Base-by-base conservation (phyloP, 169 alveolate species). In the Cyclospora cayetanensis region DNA sequence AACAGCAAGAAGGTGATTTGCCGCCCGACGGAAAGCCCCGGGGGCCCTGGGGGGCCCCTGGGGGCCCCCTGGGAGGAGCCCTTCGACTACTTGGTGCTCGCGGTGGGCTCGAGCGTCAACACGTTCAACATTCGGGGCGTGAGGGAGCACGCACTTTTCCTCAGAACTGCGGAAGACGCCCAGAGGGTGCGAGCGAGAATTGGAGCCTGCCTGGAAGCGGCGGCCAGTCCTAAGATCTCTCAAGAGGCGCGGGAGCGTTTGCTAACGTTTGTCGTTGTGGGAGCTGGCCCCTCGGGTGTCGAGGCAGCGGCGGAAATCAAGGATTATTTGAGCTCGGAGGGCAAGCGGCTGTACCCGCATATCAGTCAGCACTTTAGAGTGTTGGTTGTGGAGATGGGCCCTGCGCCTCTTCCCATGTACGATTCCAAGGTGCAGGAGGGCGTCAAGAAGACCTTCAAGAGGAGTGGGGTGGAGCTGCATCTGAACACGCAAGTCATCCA, bases 261-360 rank as follows among this genome's bases (percentile, higher is more conserved):
- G 20, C 93, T 93, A n/a, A 91, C 74, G 55, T 80, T 93, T 35
- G 95, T 93, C 7, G 93, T 93, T 29, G 93, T 93, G 41, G 95
- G 95, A 1, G 94, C 89, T 2, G 95, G 95, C 7, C 95, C 95
- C 5, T 90, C 95, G 22, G 95, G 95, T 20, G 95, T 93, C 42
- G 95, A 93, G 46, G 82, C 83, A 11, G 94, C 93, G 18, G 94
- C 93, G 39, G 95, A 93, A 50, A 35, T 93, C 79, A 41, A 42
- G 60, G 95, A 90, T 53, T 87, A 76, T 27, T n/a, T 93, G 42
- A 53, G 41, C 12, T 20, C 35, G 41, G 93, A 82, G 34, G 91
- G 91, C 39, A 34, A 34, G 42, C 4, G 43, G 34, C 31, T 37
- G 60, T 91, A 46, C 53, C 88, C 91, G 4, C 60, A 68, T n/a